Conservation (phyloP, 108 stramenopile species). For the Poteriospumella lacustris region DNA sequence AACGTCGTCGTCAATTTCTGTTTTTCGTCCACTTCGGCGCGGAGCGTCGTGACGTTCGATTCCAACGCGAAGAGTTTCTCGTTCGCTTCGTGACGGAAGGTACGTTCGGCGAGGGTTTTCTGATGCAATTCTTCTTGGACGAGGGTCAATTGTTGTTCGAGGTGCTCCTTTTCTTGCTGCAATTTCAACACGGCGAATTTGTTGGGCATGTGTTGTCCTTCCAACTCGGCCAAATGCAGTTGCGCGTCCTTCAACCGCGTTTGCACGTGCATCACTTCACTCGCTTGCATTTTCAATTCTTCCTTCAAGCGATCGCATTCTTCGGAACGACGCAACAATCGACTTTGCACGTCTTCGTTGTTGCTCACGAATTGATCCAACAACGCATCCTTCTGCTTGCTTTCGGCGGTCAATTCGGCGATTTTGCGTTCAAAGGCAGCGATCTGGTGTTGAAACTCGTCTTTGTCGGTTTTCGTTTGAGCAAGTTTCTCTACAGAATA, state of each 20-base stretch:
- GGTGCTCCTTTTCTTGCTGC: background rate
- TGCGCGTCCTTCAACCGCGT: background rate
- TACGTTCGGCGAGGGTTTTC: background rate
- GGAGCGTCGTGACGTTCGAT: background rate
- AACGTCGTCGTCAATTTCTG: background rate
- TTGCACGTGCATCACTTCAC: background rate
- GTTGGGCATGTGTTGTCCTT: background rate
- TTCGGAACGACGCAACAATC: background rate
- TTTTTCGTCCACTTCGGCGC: background rate
- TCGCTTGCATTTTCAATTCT: background rate
- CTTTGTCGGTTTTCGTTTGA: background rate
- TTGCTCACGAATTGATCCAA: background rate
- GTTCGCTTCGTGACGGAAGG: background rate
- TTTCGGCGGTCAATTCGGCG: background rate
- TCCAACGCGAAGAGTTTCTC: background rate
- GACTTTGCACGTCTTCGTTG: background rate
- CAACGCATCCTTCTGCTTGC: background rate
- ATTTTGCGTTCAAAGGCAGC: background rate
- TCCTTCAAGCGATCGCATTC: background rate
- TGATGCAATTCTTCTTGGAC: conserved; percentile 12
- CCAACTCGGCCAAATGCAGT: background rate
- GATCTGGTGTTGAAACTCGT: too few species aligned
- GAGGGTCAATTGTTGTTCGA: background rate
- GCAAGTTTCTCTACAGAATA: conserved; percentile 1
- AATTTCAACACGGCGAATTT: background rate